A percentile compares a stretch with the other conserved stretches of the same genome.
Evolutionary conservation across 2,329 filamentous ascomycete genomes (phyloP).

Genomic region (Eutypella sp.): DNA sequence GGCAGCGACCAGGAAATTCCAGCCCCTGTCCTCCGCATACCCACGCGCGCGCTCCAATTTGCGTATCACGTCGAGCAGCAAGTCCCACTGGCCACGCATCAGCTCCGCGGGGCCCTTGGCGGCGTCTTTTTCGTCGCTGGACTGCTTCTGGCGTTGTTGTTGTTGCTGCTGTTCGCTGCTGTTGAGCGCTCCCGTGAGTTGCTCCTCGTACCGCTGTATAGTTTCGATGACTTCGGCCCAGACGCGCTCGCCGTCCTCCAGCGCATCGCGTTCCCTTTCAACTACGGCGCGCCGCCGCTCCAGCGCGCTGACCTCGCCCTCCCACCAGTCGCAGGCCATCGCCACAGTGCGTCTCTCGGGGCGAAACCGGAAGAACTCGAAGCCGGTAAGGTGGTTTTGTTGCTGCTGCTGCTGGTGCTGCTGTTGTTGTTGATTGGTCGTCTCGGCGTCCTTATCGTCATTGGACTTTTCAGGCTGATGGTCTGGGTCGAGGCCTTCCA

Average conservation of each 20-base stretch:
- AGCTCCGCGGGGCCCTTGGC: constrained; percentile 35
- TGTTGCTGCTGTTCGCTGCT: constrained; percentile 11
- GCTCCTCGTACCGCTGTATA: constrained; percentile 59
- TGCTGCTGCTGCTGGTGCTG: constrained; percentile 1
- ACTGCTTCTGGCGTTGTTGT: constrained; percentile 10
- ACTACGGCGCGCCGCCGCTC: constrained; percentile 51
- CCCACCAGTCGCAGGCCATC: constrained; percentile 70
- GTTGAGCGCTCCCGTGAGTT: constrained; percentile 14
- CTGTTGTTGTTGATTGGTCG: neutral
- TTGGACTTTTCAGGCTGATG: constrained; percentile 12
- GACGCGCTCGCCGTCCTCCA: constrained; percentile 61
- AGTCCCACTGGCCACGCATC: constrained; percentile 44
- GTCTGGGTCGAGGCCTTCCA: constrained; percentile 31
- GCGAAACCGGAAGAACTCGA: constrained; percentile 56
- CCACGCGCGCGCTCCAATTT: constrained; percentile 51
- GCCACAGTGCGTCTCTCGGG: constrained; percentile 61
- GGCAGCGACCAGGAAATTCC: constrained; percentile 71
- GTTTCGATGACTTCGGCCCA: constrained; percentile 60
- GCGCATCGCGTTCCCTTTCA: constrained; percentile 56
- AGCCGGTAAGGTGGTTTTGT: constrained; percentile 30
- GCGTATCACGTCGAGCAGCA: constrained; percentile 50
- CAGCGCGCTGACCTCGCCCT: constrained; percentile 54
- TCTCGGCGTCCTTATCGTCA: constrained; percentile 1
- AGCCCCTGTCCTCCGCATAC: constrained; percentile 55
- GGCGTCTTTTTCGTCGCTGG: too few species aligned